phyloP scores from a whole-genome alignment of 352 stramenopile genomes.

The Phytophthora pinifolia region DNA sequence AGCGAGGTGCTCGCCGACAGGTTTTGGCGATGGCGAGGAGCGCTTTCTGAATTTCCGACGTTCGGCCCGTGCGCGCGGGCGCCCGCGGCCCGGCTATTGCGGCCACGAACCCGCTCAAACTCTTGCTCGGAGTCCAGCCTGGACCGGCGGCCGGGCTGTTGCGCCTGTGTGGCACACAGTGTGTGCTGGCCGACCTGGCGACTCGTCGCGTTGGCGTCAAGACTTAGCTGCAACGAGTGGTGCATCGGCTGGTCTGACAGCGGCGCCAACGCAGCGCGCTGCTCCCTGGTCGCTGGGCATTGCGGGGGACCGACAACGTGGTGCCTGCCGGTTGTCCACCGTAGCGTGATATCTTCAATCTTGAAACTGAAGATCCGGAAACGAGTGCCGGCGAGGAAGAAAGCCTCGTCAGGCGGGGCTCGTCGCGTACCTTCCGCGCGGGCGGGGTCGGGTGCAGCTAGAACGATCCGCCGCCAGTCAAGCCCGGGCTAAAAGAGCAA shows the following conservation, averaged over 20 bases:
- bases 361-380: slow-evolving; percentile 29
- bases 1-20: neutral
- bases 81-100: slow-evolving; percentile 14
- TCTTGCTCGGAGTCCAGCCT: neutral
- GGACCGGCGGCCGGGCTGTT: neutral
- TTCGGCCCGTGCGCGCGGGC: slow-evolving; percentile 5
- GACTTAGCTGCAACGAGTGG: neutral
- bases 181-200: slow-evolving; percentile 14
- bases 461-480: too few relatives aligned
- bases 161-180: neutral
- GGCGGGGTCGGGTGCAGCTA: slow-evolving; percentile 19
- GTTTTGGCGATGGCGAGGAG: neutral
- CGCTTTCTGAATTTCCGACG: slow-evolving; percentile 17
- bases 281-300: neutral
- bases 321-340: neutral
- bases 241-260: slow-evolving; percentile 14
- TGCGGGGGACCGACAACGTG: slow-evolving; percentile 10
- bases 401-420: slow-evolving; percentile 18
- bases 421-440: slow-evolving; percentile 9
- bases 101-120: slow-evolving; percentile 20
- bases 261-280: neutral
- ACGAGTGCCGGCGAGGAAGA: slow-evolving; percentile 6
- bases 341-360: slow-evolving; percentile 15
- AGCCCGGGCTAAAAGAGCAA: too few relatives aligned
- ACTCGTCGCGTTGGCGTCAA: slow-evolving; percentile 2